These are phyloP conservation scores for Suillus bovinus DNA, from an alignment of 768 basidiomycete species.

Conservation along the genomic window DNA sequence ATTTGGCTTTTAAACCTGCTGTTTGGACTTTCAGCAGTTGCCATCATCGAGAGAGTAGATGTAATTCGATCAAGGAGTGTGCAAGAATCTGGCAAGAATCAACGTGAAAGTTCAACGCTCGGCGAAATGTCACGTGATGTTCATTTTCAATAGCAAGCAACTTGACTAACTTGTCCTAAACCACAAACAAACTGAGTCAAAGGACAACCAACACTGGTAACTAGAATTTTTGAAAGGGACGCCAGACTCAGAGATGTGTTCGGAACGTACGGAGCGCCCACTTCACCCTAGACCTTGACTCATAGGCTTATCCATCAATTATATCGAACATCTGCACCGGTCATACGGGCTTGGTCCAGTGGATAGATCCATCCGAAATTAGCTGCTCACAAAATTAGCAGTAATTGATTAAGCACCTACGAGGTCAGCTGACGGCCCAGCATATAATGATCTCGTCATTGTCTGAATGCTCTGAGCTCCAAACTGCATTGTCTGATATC, in stretches of 20 bases:
- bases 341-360: background rate
- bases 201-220: background rate
- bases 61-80: background rate
- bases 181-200: background rate
- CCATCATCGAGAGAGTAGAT: background rate
- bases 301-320: background rate
- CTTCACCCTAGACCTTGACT: background rate
- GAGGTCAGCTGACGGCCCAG: background rate
- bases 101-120: background rate
- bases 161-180: background rate
- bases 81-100: background rate
- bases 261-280: background rate
- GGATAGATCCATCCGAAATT: background rate
- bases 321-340: background rate
- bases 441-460: background rate
- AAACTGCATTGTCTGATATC: background rate
- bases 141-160: too few relatives aligned
- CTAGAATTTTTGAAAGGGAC: background rate
- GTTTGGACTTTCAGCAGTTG: background rate
- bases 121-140: background rate
- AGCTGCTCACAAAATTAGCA: background rate
- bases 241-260: background rate
- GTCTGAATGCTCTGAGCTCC: background rate
- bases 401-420: background rate
- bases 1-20: background rate